Evolutionary conservation across 495 filamentous ascomycete species (phyloP).

Genomic region (Tuber microsphaerosporum): DNA sequence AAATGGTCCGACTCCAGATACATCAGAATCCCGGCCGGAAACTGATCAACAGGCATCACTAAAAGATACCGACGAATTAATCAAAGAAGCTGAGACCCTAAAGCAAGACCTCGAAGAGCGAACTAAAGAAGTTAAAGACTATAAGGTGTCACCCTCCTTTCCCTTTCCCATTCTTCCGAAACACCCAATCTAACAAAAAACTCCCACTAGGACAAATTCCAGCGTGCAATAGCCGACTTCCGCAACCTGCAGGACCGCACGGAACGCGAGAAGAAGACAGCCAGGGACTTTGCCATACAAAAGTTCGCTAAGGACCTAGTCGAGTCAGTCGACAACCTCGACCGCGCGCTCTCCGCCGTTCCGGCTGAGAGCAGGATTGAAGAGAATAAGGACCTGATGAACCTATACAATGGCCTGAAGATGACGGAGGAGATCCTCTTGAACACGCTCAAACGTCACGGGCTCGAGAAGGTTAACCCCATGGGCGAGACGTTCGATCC

Average conservation of each 20-base stretch:
- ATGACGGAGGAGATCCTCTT: slow-evolving; percentile 91
- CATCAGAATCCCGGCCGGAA: neutral
- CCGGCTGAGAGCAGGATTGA: slow-evolving; percentile 60
- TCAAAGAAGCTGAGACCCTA: slow-evolving; percentile 42
- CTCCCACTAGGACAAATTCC: slow-evolving; percentile 69
- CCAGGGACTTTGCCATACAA: slow-evolving; percentile 88
- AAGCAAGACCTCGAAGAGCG: slow-evolving; percentile 72
- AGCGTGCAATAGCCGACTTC: slow-evolving; percentile 90
- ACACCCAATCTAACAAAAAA: slow-evolving; percentile 4
- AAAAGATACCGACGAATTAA: slow-evolving; percentile 27
- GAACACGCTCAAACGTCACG: slow-evolving; percentile 84
- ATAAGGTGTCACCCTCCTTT: slow-evolving; percentile 60
- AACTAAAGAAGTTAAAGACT: slow-evolving; percentile 70
- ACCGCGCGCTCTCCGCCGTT: slow-evolving; percentile 77
- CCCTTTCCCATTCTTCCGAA: neutral
- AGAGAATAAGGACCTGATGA: slow-evolving; percentile 56
- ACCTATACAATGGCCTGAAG: slow-evolving; percentile 77
- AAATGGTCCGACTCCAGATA: slow-evolving; percentile 3
- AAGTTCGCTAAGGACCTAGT: slow-evolving; percentile 89
- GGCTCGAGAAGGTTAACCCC: slow-evolving; percentile 81
- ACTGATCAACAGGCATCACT: neutral
- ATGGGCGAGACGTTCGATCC: slow-evolving; percentile 79
- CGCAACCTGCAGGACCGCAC: slow-evolving; percentile 94
- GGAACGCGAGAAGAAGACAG: slow-evolving; percentile 76
- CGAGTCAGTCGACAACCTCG: slow-evolving; percentile 91